Percentiles rank a stretch among this genome's conserved stretches.
Evolutionary conservation across 2,329 filamentous ascomycete species (phyloP).

Genomic region (Exophiala sp.): DNA sequence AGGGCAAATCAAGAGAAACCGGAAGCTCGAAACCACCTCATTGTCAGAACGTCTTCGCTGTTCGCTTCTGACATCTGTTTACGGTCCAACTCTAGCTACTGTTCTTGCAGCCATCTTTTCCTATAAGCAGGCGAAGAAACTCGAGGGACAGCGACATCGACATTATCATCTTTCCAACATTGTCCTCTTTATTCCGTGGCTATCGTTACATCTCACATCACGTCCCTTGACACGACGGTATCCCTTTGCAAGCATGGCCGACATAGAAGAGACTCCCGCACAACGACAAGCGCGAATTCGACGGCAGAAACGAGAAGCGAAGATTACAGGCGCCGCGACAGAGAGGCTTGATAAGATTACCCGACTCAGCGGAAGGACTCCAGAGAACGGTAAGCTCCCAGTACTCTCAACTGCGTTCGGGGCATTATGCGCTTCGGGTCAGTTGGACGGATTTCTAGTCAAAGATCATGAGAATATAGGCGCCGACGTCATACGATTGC

Average conservation of each 20-base stretch:
- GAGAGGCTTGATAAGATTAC: conserved; percentile 58
- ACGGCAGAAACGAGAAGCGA: conserved; percentile 58
- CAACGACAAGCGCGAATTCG: conserved; percentile 53
- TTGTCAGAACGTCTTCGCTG: too few species aligned
- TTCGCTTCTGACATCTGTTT: too few species aligned
- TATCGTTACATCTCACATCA: neutral
- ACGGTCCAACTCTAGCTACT: too few species aligned
- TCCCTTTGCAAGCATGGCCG: conserved; percentile 8
- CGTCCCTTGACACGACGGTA: neutral
- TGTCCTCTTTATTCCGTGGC: neutral
- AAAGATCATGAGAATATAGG: neutral
- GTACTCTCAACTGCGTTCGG: neutral
- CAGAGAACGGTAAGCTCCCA: conserved; percentile 35
- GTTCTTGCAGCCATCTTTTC: too few species aligned
- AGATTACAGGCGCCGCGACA: conserved; percentile 54
- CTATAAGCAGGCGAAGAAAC: neutral
- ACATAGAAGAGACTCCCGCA: conserved; percentile 41
- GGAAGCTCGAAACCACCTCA: too few species aligned
- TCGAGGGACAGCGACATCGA: too few species aligned
- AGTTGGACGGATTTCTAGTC: neutral
- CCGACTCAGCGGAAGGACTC: conserved; percentile 49
- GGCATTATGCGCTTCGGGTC: neutral
- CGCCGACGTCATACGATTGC: neutral
- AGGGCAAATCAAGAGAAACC: too few species aligned
- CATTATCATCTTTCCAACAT: too few species aligned